A percentile compares a stretch with the other conserved stretches of the same genome.
Evolutionary conservation across 1,284 basidiomycete genomes (phyloP).

Genomic region (Ustilago esculenta): DNA sequence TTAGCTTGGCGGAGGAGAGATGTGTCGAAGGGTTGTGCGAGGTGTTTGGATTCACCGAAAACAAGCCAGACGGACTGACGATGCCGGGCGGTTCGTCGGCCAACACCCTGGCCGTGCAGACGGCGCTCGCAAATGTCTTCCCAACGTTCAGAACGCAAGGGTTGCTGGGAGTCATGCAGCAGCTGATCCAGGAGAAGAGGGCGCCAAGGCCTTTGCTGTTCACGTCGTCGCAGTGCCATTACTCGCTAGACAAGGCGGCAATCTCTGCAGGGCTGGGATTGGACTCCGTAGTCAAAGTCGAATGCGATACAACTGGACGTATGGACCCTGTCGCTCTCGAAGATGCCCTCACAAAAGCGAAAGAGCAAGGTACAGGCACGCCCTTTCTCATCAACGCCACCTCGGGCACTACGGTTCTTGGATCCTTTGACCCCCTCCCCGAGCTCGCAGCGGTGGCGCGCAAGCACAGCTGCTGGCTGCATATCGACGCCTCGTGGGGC

Average conservation of each 20-base stretch:
- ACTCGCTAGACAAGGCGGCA: conserved; percentile 68
- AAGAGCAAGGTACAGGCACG: conserved; percentile 25
- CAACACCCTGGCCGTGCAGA: conserved; percentile 68
- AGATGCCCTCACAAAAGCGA: conserved; percentile 21
- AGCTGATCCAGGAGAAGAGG: conserved; percentile 17
- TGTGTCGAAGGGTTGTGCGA: conserved; percentile 54
- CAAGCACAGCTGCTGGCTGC: conserved; percentile 64
- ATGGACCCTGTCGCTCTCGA: conserved; percentile 56
- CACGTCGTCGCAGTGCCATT: conserved; percentile 68
- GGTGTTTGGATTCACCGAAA: conserved; percentile 59
- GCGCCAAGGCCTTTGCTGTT: conserved; percentile 64
- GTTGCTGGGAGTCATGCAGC: conserved; percentile 52
- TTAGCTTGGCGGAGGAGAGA: conserved; percentile 64
- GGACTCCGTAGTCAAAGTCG: conserved; percentile 64
- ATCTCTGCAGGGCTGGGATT: conserved; percentile 68
- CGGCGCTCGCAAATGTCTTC: conserved; percentile 66
- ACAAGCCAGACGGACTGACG: conserved; percentile 58
- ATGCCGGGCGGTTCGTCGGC: conserved; percentile 68
- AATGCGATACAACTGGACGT: conserved; percentile 55
- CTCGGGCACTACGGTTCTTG: conserved; percentile 68
- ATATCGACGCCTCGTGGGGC: conserved; percentile 69
- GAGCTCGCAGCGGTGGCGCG: conserved; percentile 63
- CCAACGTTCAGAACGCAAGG: conserved; percentile 65
- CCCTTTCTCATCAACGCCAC: conserved; percentile 69
- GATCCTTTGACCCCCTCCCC: conserved; percentile 67